Base-by-base conservation (phyloP, 2,329 filamentous ascomycete genomes). In the Fusarium xyrophilum region DNA sequence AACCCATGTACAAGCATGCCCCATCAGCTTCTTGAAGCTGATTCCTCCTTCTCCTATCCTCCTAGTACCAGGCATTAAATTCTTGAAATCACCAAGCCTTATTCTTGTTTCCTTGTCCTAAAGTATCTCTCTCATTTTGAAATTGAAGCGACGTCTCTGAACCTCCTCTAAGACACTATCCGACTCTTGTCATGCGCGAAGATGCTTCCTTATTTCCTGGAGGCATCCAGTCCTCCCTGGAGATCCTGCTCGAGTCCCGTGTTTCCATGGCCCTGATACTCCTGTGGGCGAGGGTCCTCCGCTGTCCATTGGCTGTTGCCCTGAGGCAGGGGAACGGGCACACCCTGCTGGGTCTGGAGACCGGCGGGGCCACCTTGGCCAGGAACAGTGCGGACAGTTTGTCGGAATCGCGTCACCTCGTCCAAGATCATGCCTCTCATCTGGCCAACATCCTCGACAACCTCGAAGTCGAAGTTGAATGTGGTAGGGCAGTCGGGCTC, bases 391-490 rank as follows among this genome's bases (percentile, higher is more conserved):
- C 86, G 83, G 15, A 88, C 86, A 33, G 79, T 73, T 76, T 88
- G 85, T 67, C 96, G 89, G 88, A 99, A 99, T 70, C 89, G 86
- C 76, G 89, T 85, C 50, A 99, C 96, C 80, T 99, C 96, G n/a
- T 95, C 91, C 63, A 97, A 84, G 70, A 99, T 99, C 93, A 97
- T 96, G 80, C 90, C 90, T 78, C 96, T 92, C 94, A 99, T 98
- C 73, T 97, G 92, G 25, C 85, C 86, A 23, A 99, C 93, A 44
- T 98, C 96, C 55, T 99, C 95, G 39, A 97, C 89, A n/a, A 97
- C 90, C 79, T 99, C 96, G 76, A 99, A 99, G 78, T 95, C 91
- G 83, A 99, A 99, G 84, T 99, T 94, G 82, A 99, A 99, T 21
- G 93, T 94, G 19, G 91, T 92, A 0, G 94, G 94, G 83, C 95